Percentiles rank a stretch among this genome's conserved stretches.
Conservation (phyloP, 1,139 yeast genomes). For the Geotrichum phurueaensis region DNA sequence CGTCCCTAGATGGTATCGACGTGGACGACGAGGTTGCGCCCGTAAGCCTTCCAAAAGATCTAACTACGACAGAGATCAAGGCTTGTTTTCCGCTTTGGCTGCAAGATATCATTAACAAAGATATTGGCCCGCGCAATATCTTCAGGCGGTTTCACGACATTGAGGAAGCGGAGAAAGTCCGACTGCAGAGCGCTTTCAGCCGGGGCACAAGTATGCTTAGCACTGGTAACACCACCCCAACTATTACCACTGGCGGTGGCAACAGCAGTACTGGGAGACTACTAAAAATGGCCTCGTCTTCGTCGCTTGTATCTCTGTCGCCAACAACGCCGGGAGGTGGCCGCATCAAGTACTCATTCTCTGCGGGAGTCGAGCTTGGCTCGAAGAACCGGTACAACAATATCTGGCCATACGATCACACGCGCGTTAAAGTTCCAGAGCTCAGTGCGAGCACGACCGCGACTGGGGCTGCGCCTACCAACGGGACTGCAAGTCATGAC, state of each 20-base stretch:
- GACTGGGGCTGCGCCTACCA: not conserved
- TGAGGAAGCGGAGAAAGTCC: conserved; percentile 36
- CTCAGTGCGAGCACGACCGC: conserved; percentile 21
- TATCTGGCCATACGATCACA: conserved; percentile 75
- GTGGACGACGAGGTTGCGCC: conserved; percentile 23
- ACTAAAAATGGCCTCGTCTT: not conserved
- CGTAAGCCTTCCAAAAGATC: conserved; percentile 21
- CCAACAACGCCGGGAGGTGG: conserved; percentile 18
- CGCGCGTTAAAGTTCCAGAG: conserved; percentile 52
- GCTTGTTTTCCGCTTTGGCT: conserved; percentile 37
- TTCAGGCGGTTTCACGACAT: conserved; percentile 37
- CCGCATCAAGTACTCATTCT: conserved; percentile 40
- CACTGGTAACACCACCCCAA: not conserved
- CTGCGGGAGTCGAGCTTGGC: conserved; percentile 72
- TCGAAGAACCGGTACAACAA: conserved; percentile 69
- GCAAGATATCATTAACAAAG: conserved; percentile 26
- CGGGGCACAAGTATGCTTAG: not conserved
- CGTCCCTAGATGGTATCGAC: conserved; percentile 22
- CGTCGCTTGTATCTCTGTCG: conserved; percentile 4
- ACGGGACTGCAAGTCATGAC: not conserved
- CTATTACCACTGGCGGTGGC: not conserved
- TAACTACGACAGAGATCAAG: conserved; percentile 14
- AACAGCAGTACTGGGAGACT: not conserved
- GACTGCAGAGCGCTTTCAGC: conserved; percentile 33
- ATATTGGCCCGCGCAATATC: conserved; percentile 32